Base-by-base conservation (phyloP, 441 rosid genomes). In the Erodium texanum region DNA sequence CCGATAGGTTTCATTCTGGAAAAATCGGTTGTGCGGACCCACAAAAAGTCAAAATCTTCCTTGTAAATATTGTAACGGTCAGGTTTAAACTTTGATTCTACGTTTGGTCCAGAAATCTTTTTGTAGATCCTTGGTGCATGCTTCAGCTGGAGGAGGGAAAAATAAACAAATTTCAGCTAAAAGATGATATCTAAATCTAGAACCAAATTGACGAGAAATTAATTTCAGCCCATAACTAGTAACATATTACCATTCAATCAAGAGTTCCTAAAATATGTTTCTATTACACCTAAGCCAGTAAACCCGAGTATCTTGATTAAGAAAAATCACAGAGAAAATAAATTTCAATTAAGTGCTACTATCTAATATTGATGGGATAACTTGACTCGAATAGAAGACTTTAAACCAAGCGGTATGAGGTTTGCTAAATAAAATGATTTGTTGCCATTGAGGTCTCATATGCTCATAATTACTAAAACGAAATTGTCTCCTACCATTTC, bases 11-110 rank as follows among this genome's bases (percentile, higher is more conserved):
- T 93, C 19, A 70, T 20, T 11, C 45, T 16, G 10, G 97, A 85
- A 77, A 89, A 86, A 72, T 89, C 96, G 38, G 93, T 80, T 11
- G 97, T 81, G 24, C 92, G 96, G 70, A 93, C 86, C 96, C 99
- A 89, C 23, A 78, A 69, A 75, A 86, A 93, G 75, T 89, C 86
- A 70, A 82, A 88, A 78, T 88, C 89, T 74, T 91, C 97, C 88
- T 84, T 84, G 89, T 89, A 89, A 73, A 84, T 74, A 71, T 73
- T 80, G 76, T 89, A 93, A 15, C 96, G 84, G 75, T 84, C 84
- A 8, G 78, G 56, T 19, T 66, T 80, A 73, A 91, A 80, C 79
- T 82, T 87, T 4, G 91, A 71, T 59, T 75, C 82, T 63, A 84
- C 38, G 14, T 83, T 75, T 50, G 96, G 84, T 71, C 96, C 97